Evolutionary conservation across 805 yeast genomes (phyloP), one percentile per base, ranked within the genome.

Genomic region (Nakazawaea molendinolei): DNA sequence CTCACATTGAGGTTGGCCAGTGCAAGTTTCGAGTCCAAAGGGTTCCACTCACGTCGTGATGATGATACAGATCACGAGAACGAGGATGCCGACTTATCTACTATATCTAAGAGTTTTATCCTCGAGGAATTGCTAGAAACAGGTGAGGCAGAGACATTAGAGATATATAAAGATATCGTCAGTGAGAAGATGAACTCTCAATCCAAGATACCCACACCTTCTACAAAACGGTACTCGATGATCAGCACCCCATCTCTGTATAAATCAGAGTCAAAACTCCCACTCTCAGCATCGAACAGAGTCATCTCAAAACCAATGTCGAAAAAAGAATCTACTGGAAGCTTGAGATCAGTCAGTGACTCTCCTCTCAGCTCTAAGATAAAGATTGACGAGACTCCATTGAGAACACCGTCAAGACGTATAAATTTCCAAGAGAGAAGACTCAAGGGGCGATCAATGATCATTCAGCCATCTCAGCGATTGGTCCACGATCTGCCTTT

Each of bases 341-440:
- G n/a, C n/a, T n/a, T 22, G 20, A 23, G 39, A 20, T 36, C 39
- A 12, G 35, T 36, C 6, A 36, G 39, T 22, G 39, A 36, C 6
- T 36, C 39, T 8, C 36, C 36, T 24, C 18, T 23, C n/a, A 16
- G 9, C 4, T 23, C 28, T 8, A 23, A 8, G 17, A 22, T 22
- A 8, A 22, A 22, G 9, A 22, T 22, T 10, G 9, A 8, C 23
- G 23, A 22, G 8, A 22, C 23, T 22, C 33, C 33, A 8, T 27
- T 19, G 15, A 28, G 14, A 18, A 5, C 15, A 8, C 30, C 30
- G 7, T 12, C 28, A 23, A 15, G 15, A 10, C 4, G 2, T n/a
- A n/a, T 5, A 18, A 10, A 27, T 8, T n/a, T 15, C 2, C 15
- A 13, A 9, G 28, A 34, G 17, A 19, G 20, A 17, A 8, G 31